phyloP scores from a whole-genome alignment of 257 asterid genomes.

The Penstemon eatonii region DNA sequence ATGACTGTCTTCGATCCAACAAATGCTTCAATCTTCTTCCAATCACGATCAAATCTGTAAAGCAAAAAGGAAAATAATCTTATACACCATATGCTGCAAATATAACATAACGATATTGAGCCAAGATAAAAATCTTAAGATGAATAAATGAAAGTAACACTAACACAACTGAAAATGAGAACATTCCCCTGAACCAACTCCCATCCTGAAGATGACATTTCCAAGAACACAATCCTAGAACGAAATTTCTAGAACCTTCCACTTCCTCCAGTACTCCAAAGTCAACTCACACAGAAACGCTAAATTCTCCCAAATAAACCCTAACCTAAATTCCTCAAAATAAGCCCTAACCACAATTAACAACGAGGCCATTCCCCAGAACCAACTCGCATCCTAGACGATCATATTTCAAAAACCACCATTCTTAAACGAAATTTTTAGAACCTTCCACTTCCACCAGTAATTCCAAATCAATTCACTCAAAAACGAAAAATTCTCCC shows the following conservation, averaged over 20 bases:
- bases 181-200: neutral
- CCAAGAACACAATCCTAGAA: neutral
- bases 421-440: too few species aligned
- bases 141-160: slow-evolving; percentile 1
- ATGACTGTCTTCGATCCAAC: slow-evolving; percentile 88
- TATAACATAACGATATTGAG: neutral
- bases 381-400: too few species aligned
- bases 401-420: too few species aligned
- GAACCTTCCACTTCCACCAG: too few species aligned
- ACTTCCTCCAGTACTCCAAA: slow-evolving; percentile 17
- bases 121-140: neutral
- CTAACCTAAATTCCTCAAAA: neutral
- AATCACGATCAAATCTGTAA: slow-evolving; percentile 86
- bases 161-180: neutral
- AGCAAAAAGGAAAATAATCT: slow-evolving; percentile 6
- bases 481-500: neutral
- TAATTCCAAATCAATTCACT: neutral
- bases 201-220: neutral
- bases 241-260: slow-evolving; percentile 10
- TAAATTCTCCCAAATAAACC: neutral
- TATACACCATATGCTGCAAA: neutral
- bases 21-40: slow-evolving; percentile 98
- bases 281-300: slow-evolving; percentile 1
- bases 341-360: neutral
- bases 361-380: too few species aligned